Evolutionary conservation across 1,284 basidiomycete genomes (phyloP).

Genomic region (Sutorius eximius): DNA sequence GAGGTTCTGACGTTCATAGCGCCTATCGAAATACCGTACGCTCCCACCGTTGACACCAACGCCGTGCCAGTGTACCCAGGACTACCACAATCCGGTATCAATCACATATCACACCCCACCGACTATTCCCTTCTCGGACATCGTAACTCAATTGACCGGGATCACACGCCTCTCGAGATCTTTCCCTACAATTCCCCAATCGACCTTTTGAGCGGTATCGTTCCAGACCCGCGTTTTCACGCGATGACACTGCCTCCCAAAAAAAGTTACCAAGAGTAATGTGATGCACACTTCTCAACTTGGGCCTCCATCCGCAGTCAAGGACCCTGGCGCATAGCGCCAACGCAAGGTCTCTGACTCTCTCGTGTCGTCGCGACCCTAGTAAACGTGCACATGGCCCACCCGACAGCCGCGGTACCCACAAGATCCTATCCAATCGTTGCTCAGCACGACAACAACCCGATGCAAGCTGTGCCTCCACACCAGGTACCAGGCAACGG

Average conservation of each 20-base stretch:
- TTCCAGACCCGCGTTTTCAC: background rate
- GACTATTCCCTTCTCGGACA: constrained; percentile 3
- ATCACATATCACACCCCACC: background rate
- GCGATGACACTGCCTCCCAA: constrained; percentile 3
- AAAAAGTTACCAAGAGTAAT: background rate
- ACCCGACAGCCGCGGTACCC: background rate
- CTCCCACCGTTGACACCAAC: constrained; percentile 8
- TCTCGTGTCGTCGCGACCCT: background rate
- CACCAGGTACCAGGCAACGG: background rate
- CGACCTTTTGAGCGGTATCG: background rate
- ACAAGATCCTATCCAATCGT: background rate
- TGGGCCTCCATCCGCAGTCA: background rate
- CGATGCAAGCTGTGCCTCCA: background rate
- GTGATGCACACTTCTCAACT: background rate
- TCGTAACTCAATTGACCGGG: background rate
- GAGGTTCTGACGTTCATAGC: constrained; percentile 15
- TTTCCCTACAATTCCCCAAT: background rate
- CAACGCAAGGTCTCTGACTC: background rate
- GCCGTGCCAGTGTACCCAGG: background rate
- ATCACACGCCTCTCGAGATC: background rate
- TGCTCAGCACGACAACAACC: background rate
- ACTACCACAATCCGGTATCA: constrained; percentile 4
- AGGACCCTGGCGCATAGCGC: background rate
- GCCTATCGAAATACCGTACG: constrained; percentile 1
- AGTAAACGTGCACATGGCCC: background rate